Conservation (phyloP, 176 grass and related monocot genomes). For the Juncus effusus region DNA sequence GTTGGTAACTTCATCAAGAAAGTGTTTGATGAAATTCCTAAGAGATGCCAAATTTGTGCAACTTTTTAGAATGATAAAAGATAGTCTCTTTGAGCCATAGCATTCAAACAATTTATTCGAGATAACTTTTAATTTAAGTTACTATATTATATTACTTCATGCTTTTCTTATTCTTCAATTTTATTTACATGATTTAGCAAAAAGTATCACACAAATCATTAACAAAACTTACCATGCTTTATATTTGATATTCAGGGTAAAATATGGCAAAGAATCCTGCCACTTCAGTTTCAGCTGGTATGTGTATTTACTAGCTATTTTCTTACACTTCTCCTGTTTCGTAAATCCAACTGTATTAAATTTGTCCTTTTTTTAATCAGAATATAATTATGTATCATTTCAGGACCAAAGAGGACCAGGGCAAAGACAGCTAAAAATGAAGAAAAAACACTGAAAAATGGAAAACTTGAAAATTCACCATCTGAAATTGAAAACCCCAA, state of each 20-base stretch:
- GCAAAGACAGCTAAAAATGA: slow-evolving; percentile 57
- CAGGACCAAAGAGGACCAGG: slow-evolving; percentile 64
- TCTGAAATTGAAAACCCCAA: no score
- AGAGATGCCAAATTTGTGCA: no score
- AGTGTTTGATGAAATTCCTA: no score
- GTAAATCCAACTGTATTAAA: no score
- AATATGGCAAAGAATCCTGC: slow-evolving; percentile 58
- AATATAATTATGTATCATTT: not conserved
- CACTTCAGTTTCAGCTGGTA: slow-evolving; percentile 66
- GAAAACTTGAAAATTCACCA: slow-evolving; percentile 18
- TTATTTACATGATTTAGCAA: not conserved
- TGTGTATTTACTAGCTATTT: slow-evolving; percentile 25
- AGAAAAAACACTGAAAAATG: slow-evolving; percentile 30
- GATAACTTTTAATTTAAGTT: no score
- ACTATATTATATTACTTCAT: no score
- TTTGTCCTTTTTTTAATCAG: no score
- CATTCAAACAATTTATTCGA: not conserved
- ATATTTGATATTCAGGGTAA: slow-evolving; percentile 40
- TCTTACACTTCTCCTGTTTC: not conserved
- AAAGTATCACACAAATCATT: not conserved
- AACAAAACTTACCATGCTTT: not conserved
- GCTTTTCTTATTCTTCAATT: not conserved
- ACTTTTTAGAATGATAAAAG: not conserved
- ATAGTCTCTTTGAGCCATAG: not conserved
- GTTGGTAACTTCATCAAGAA: no score